Evolutionary conservation across 164 flowering plant genomes (phyloP), one percentile per base, ranked within the genome.

Genomic region (Aristolochia contorta): DNA sequence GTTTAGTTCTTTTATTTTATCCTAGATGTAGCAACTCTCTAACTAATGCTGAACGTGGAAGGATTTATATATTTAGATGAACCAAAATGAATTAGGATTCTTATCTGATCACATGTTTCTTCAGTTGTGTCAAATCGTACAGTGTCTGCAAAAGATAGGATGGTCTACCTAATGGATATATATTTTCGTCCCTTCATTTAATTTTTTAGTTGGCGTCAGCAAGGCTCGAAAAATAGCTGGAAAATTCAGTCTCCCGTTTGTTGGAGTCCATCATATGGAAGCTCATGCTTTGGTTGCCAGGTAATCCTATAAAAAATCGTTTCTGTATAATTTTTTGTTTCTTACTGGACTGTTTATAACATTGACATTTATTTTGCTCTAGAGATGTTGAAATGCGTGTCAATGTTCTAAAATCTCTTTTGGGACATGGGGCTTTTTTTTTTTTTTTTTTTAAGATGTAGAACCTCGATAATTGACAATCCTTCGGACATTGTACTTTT

Each of bases 241-340:
- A 24, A 69, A 59, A 37, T 86, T 75, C 65, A 74, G 62, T 62
- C 70, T 89, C 33, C 96, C 98, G 54, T 77, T 92, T 4, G 67
- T 92, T 67, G 91, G 93, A 52, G 77, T 92, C 33, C 98, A 92
- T 77, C 98, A 92, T 72, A 92, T 92, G 98, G 98, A 92, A 78
- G 98, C 96, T 68, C 98, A 92, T 84, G 84, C 98, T 66, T 64
- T 92, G 27, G 96, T 92, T 30, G 96, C 93, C 57, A 85, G 98
- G 98, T 89, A 82, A 30, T 56, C 24, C 45, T 53, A 20, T 33
- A 2, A 5, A 27, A n/a, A 27, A 27, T 27, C 5, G 30, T 27
- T 27, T 5, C 5, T 27, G 30, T 27, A 27, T 27, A 2, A 2
- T 27, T 27, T 27, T 27, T 27, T 27, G 3, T 27, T 27, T 27